Evolutionary conservation across 345 rosid genomes (phyloP).

Genomic region (Eucalyptus globulus): DNA sequence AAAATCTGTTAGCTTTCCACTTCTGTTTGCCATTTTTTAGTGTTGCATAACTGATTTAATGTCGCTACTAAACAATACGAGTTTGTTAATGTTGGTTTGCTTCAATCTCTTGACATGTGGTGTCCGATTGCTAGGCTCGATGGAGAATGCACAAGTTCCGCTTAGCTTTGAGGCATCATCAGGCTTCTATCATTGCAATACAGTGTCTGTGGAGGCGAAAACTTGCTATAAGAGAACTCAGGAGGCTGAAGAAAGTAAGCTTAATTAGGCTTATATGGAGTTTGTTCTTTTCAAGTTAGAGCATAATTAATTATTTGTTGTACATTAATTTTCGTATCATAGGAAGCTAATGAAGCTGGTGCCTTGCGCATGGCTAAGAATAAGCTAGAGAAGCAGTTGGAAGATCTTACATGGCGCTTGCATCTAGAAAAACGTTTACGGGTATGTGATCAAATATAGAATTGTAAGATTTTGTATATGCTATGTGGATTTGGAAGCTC

Average conservation of each 20-base stretch:
- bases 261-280: background rate
- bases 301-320: background rate
- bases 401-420: constrained; percentile 88
- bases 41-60: background rate
- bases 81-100: background rate
- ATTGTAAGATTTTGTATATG: background rate
- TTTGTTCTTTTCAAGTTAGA: background rate
- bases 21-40: background rate
- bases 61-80: background rate
- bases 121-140: constrained; percentile 30
- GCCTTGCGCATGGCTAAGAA: constrained; percentile 86
- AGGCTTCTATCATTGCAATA: constrained; percentile 57
- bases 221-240: constrained; percentile 71
- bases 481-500: background rate
- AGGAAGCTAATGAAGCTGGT: constrained; percentile 95
- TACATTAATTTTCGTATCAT: constrained; percentile 1
- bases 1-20: background rate
- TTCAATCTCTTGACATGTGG: background rate
- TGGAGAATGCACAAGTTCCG: constrained; percentile 77
- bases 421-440: constrained; percentile 84
- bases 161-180: constrained; percentile 41
- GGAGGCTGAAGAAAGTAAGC: constrained; percentile 63
- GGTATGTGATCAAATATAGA: constrained; percentile 22
- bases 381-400: constrained; percentile 91
- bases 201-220: constrained; percentile 91